These are phyloP conservation scores for Chlamydomonas reinhardtii DNA, from an alignment of 163 green algal genomes.

Conservation along the genomic window DNA sequence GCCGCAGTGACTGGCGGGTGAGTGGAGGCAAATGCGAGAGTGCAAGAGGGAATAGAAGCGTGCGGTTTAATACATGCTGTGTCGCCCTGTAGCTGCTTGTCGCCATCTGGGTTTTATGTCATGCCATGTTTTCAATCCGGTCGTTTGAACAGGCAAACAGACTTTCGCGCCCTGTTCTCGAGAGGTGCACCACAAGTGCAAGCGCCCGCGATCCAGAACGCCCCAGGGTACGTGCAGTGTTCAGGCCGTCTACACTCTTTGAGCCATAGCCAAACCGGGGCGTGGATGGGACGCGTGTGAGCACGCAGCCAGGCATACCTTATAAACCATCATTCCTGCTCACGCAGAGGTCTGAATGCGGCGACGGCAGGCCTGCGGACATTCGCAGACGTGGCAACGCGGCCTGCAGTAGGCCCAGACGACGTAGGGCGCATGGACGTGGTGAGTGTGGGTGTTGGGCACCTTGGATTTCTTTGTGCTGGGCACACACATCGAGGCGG, in stretches of 20 bases:
- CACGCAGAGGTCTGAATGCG: not conserved
- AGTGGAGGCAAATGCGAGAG: not conserved
- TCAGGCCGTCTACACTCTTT: too few relatives aligned
- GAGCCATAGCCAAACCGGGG: too few relatives aligned
- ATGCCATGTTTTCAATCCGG: too few relatives aligned
- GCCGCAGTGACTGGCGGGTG: not conserved
- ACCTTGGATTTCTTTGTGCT: too few relatives aligned
- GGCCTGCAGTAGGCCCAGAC: not conserved
- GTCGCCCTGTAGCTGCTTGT: too few relatives aligned
- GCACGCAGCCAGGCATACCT: too few relatives aligned
- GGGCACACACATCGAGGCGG: too few relatives aligned
- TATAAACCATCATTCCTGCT: too few relatives aligned
- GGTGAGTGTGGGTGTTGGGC: conserved; percentile 25
- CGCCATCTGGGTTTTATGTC: too few relatives aligned
- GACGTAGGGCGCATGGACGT: conserved; percentile 23
- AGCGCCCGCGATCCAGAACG: not conserved
- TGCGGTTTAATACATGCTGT: too few relatives aligned
- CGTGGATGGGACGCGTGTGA: too few relatives aligned
- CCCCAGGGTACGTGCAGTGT: too few relatives aligned
- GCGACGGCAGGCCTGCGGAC: conserved; percentile 8
- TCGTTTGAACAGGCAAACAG: not conserved
- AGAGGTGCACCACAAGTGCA: not conserved
- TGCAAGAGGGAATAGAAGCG: not conserved
- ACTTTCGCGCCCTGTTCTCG: conserved; percentile 14
- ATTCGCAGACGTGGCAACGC: conserved; percentile 32